Base-by-base conservation (phyloP, 495 filamentous ascomycete species). In the Talaromyces liani region DNA sequence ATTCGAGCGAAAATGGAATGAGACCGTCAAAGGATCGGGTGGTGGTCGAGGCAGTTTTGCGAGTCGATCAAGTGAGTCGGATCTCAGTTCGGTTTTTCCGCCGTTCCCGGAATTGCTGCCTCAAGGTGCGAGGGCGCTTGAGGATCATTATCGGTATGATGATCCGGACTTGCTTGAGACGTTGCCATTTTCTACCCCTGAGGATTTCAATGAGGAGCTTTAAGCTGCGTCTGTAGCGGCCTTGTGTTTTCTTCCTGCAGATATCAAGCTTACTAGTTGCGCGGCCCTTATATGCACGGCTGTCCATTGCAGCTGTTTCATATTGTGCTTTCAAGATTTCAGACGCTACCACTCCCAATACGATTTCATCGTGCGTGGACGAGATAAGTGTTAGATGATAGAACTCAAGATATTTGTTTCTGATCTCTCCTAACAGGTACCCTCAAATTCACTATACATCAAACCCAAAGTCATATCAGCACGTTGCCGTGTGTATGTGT, bases 1-100 rank as follows among this genome's bases (percentile, higher is more conserved):
- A 4, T 60, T 24, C n/a, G 58, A 60, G 36, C 6, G 1, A 4
- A 60, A 60, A 27, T 60, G 58, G 58, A 60, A 60, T 7, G 58
- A 60, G 16, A 10, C 14, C n/a, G 45, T 49, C 45, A 18, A 7
- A 18, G 45, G 45, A 49, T 20, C 18, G 16, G 1, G n/a, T 6
- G n/a, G 16, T 12, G 6, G 6, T 49, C 45, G n/a, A 41, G 36
- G 36, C 14, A 41, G 36, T 16, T 16, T 41, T n/a, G 36, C 36
- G 6, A 49, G 8, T 20, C n/a, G n/a, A 6, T 49, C 45, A 18
- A 49, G 45, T 2, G n/a, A 49, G 16, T 4, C 45, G 6, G 45
- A 49, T 4, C 1, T 49, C 45, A 20, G 5, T 18, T 20, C 16
- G 45, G n/a, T 9, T 0, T 49, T 49, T 49, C 45, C 45, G n/a